phyloP scores from a whole-genome alignment of 176 grass and related monocot genomes.

The Rhipidocladum racemiflorum region DNA sequence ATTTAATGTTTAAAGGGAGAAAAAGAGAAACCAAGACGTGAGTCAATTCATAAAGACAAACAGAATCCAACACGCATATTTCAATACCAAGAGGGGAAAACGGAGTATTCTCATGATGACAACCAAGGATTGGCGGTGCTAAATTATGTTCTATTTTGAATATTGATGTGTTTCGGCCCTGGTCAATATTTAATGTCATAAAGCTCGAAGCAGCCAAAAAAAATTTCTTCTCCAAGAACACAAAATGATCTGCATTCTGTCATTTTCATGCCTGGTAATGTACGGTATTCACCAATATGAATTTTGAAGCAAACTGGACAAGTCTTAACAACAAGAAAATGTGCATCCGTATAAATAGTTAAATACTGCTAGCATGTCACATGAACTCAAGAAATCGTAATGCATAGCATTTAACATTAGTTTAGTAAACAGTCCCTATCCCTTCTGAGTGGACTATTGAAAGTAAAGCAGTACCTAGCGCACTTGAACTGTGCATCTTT shows the following conservation, averaged over 20 bases:
- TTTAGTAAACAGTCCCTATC: slow-evolving; percentile 1
- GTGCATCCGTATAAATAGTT: background rate
- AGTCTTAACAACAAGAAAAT: background rate
- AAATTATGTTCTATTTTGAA: background rate
- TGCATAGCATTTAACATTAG: background rate
- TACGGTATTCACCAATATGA: background rate
- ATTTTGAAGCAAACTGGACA: background rate
- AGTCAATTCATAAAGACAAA: too few species aligned
- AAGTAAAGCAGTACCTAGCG: slow-evolving; percentile 53
- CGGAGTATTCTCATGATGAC: background rate
- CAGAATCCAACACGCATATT: too few species aligned
- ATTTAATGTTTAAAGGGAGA: background rate
- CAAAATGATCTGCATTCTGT: background rate
- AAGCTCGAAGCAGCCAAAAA: background rate
- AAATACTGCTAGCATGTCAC: background rate
- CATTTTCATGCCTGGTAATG: background rate
- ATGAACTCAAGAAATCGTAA: background rate
- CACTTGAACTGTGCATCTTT: slow-evolving; percentile 78
- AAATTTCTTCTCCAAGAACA: background rate
- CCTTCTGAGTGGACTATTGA: background rate
- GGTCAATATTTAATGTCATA: background rate
- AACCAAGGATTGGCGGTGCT: background rate
- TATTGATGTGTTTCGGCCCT: background rate
- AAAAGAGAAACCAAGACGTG: too few species aligned
- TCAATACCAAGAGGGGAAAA: background rate